phyloP scores from a whole-genome alignment of 1,284 basidiomycete species.

The Rhodotorula sp. region DNA sequence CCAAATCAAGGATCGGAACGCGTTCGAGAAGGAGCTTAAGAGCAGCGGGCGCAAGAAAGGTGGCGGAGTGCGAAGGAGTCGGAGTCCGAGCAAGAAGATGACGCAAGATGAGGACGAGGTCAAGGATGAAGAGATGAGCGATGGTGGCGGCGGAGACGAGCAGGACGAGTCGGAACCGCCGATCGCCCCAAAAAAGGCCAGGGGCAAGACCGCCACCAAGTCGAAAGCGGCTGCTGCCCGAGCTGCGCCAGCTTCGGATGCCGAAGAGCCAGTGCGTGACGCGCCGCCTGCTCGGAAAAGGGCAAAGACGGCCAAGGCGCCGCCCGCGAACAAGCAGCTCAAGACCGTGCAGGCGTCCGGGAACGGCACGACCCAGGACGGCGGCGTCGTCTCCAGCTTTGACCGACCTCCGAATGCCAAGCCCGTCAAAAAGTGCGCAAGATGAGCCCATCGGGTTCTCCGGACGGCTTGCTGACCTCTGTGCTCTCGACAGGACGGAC shows the following conservation, averaged over 20 bases:
- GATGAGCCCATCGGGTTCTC: not conserved
- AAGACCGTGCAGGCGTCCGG: constrained; percentile 12
- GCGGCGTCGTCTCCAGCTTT: constrained; percentile 27
- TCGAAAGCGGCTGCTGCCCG: constrained; percentile 26
- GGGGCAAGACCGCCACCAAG: constrained; percentile 21
- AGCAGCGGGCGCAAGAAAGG: constrained; percentile 27
- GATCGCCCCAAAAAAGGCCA: constrained; percentile 1
- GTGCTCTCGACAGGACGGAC: not conserved
- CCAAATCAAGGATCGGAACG: constrained; percentile 69
- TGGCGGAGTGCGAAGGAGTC: constrained; percentile 4
- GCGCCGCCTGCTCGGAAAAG: constrained; percentile 22
- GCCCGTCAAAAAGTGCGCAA: constrained; percentile 14
- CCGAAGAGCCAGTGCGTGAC: not conserved
- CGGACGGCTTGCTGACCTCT: not conserved
- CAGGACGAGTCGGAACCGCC: constrained; percentile 25
- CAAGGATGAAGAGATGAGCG: constrained; percentile 14
- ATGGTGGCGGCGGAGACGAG: constrained; percentile 22
- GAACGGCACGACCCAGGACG: constrained; percentile 19
- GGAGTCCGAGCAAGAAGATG: constrained; percentile 37
- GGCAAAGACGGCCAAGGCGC: not conserved
- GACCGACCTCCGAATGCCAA: constrained; percentile 38
- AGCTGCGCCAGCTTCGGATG: not conserved
- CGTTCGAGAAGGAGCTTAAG: constrained; percentile 54
- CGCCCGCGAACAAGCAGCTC: constrained; percentile 7
- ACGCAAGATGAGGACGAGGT: constrained; percentile 20